These are phyloP conservation scores for Monosporascus sp. DNA, from an alignment of 2,329 filamentous ascomycete species.

Conservation along the genomic window DNA sequence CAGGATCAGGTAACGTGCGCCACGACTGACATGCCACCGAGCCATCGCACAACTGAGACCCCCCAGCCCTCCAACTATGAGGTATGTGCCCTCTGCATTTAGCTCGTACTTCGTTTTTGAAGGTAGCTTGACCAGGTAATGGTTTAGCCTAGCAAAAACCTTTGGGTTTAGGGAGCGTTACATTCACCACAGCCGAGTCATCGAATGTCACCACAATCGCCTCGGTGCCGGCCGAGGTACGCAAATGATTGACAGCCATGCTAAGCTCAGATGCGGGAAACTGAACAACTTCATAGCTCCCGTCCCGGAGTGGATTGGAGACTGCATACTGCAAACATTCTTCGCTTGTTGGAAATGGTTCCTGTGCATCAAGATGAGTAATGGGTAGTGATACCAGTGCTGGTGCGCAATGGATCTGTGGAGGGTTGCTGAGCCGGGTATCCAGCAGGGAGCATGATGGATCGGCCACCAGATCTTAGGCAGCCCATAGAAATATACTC, in stretches of 20 bases:
- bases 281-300: too few species aligned
- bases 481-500: background rate
- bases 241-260: background rate
- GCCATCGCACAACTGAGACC: constrained; percentile 31
- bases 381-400: background rate
- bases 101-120: background rate
- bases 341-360: background rate
- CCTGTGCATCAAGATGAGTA: background rate
- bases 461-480: constrained; percentile 3
- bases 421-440: background rate
- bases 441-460: background rate
- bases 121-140: too few species aligned
- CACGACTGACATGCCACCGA: constrained; percentile 29
- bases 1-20: constrained; percentile 30
- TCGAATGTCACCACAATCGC: constrained; percentile 1
- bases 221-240: background rate
- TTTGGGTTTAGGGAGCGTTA: background rate
- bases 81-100: constrained; percentile 22
- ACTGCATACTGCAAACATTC: too few species aligned
- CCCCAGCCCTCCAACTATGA: constrained; percentile 35
- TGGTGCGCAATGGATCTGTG: background rate
- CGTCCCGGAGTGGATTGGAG: too few species aligned
- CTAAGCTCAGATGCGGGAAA: constrained; percentile 3
- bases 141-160: too few species aligned
- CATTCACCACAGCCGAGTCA: constrained; percentile 2